Percentiles rank a stretch among this genome's conserved stretches.
These are phyloP conservation scores for Xerocomus brunneocitrinus DNA, from an alignment of 768 basidiomycete genomes.

Conservation along the genomic window DNA sequence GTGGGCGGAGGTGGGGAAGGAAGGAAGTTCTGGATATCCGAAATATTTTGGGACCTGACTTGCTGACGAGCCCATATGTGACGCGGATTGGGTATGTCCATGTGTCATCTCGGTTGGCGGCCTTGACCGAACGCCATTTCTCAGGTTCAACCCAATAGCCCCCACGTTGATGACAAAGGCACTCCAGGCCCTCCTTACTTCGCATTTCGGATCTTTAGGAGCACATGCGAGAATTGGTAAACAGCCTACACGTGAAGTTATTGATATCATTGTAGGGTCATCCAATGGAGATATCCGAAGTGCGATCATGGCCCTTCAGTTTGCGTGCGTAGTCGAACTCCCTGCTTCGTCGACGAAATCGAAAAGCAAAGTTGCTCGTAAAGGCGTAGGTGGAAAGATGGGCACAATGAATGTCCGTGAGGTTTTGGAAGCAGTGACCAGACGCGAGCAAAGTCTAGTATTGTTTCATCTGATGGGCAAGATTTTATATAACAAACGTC, in stretches of 20 bases:
- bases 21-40: conserved; percentile 61
- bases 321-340: conserved; percentile 55
- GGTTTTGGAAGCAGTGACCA: conserved; percentile 69
- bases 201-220: conserved; percentile 39
- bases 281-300: conserved; percentile 90
- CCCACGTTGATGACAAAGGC: conserved; percentile 80
- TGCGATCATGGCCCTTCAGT: conserved; percentile 91
- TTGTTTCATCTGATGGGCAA: conserved; percentile 94
- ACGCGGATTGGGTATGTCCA: conserved; percentile 68
- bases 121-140: conserved; percentile 1
- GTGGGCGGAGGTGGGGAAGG: conserved; percentile 43
- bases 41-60: conserved; percentile 61
- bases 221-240: conserved; percentile 13
- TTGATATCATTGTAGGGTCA: conserved; percentile 74
- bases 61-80: conserved; percentile 70
- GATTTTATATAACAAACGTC: conserved; percentile 93
- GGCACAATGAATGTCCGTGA: conserved; percentile 23
- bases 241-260: conserved; percentile 55
- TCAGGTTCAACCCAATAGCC: conserved; percentile 90
- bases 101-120: not conserved
- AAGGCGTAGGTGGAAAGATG: conserved; percentile 20
- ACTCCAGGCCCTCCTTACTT: conserved; percentile 53
- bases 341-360: conserved; percentile 13
- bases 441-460: conserved; percentile 79
- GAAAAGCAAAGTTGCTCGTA: conserved; percentile 30